These are phyloP conservation scores for Neodidymelliopsis sp. DNA, from an alignment of 2,329 filamentous ascomycete species.

Conservation along the genomic window DNA sequence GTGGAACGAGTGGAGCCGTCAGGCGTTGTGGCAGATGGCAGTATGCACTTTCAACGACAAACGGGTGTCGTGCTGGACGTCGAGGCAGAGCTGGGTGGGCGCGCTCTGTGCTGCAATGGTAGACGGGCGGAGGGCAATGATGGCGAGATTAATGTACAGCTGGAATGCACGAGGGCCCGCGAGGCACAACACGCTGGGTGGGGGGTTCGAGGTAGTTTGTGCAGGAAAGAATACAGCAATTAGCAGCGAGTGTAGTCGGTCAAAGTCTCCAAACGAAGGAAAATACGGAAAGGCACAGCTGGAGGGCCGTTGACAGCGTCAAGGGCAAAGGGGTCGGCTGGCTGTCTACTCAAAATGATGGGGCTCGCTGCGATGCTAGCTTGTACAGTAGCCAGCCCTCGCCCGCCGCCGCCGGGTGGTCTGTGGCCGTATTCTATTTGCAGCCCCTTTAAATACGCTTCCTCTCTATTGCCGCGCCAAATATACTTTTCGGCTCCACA, in stretches of 20 bases:
- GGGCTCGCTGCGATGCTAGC: constrained; percentile 28
- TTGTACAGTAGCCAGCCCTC: constrained; percentile 14
- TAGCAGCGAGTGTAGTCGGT: constrained; percentile 43
- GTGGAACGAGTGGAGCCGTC: constrained; percentile 39
- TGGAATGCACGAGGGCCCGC: constrained; percentile 35
- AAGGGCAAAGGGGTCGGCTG: constrained; percentile 33
- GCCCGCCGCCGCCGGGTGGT: constrained; percentile 24
- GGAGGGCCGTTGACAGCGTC: constrained; percentile 27
- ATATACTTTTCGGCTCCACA: constrained; percentile 22
- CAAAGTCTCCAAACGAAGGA: constrained; percentile 41
- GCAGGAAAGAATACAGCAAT: constrained; percentile 26
- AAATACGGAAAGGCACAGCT: constrained; percentile 18
- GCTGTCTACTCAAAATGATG: constrained; percentile 26
- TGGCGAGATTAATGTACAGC: constrained; percentile 6
- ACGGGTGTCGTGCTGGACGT: constrained; percentile 13
- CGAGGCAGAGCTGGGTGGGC: constrained; percentile 11
- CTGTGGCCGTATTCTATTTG: constrained; percentile 27
- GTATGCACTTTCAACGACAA: not conserved
- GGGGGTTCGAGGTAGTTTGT: constrained; percentile 10
- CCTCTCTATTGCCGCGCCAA: constrained; percentile 13
- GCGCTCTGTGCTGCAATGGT: too few relatives aligned
- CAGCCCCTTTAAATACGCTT: constrained; percentile 12
- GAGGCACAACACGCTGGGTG: constrained; percentile 25
- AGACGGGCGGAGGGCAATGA: too few relatives aligned
- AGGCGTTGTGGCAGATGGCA: constrained; percentile 22